These are phyloP conservation scores for Asparagopsis taxiformis DNA, from an alignment of 31 red algal species.

Conservation along the genomic window DNA sequence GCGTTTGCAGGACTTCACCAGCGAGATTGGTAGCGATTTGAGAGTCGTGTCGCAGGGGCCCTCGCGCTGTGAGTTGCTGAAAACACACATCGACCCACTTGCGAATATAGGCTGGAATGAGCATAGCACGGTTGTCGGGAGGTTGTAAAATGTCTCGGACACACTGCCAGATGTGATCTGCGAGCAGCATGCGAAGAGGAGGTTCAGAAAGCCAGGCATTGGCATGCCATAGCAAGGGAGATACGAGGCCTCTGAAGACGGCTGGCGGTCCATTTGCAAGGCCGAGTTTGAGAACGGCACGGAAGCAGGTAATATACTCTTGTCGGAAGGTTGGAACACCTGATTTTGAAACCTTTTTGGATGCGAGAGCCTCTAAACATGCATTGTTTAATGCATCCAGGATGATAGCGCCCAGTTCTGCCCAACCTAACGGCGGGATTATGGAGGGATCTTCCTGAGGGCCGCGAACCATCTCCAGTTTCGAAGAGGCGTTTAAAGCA, in stretches of 20 bases:
- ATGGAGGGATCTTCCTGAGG: conserved; percentile 20
- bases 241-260: conserved; percentile 43
- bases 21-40: conserved; percentile 29
- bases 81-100: conserved; percentile 61
- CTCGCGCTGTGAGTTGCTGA: conserved; percentile 54
- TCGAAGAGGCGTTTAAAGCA: conserved; percentile 32
- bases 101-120: conserved; percentile 41
- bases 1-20: conserved; percentile 29
- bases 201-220: conserved; percentile 57
- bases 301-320: conserved; percentile 36
- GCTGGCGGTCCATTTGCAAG: conserved; percentile 38
- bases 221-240: conserved; percentile 38
- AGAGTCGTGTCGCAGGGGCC: conserved; percentile 33
- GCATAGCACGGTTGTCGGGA: conserved; percentile 61
- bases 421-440: conserved; percentile 39
- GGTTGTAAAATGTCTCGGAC: conserved; percentile 55
- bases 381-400: conserved; percentile 24
- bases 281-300: conserved; percentile 16
- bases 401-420: conserved; percentile 23
- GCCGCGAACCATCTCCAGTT: conserved; percentile 49
- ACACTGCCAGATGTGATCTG: conserved; percentile 64
- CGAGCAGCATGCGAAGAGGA: conserved; percentile 26
- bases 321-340: conserved; percentile 18
- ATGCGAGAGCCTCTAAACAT: conserved; percentile 23
- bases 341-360: conserved; percentile 29